Conservation (phyloP, 1,284 basidiomycete genomes). For the Fomitopsis betulina region DNA sequence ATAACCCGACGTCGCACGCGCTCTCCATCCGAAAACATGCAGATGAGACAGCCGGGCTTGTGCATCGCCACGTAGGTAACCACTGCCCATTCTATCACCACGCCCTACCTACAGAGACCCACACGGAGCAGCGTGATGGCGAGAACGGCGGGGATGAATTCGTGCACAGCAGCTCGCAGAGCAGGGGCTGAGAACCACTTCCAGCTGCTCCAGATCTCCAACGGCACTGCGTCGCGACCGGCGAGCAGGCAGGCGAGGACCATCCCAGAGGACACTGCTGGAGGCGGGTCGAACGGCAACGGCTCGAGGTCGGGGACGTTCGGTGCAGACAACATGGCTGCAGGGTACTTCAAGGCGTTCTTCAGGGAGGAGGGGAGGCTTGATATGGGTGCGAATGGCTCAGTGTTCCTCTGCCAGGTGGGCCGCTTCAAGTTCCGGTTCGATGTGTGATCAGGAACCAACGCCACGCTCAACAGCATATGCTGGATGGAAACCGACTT, state of each 20-base stretch:
- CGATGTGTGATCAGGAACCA: constrained; percentile 1
- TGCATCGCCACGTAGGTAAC: constrained; percentile 4
- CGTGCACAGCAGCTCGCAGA: constrained; percentile 21
- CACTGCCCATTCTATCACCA: constrained; percentile 72
- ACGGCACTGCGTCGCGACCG: constrained; percentile 60
- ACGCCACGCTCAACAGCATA: constrained; percentile 45
- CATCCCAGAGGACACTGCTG: not conserved
- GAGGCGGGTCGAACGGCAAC: too few relatives aligned
- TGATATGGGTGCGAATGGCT: constrained; percentile 91
- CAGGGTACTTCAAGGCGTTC: constrained; percentile 83
- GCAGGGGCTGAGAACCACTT: constrained; percentile 71
- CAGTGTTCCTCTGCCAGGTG: constrained; percentile 83
- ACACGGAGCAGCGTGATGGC: constrained; percentile 22
- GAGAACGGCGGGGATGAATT: constrained; percentile 18
- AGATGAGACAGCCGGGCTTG: not conserved
- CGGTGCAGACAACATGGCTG: constrained; percentile 65
- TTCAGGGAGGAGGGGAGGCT: constrained; percentile 84
- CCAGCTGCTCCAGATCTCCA: constrained; percentile 62
- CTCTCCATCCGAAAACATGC: constrained; percentile 56
- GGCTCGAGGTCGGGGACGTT: constrained; percentile 32
- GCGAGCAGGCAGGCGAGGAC: constrained; percentile 36
- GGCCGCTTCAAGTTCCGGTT: constrained; percentile 18
- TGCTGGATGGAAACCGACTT: constrained; percentile 77
- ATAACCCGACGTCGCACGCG: constrained; percentile 84
- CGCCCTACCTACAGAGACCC: constrained; percentile 34